Evolutionary conservation across 2,329 filamentous ascomycete genomes (phyloP).

Genomic region (Fusarium drepaniforme): DNA sequence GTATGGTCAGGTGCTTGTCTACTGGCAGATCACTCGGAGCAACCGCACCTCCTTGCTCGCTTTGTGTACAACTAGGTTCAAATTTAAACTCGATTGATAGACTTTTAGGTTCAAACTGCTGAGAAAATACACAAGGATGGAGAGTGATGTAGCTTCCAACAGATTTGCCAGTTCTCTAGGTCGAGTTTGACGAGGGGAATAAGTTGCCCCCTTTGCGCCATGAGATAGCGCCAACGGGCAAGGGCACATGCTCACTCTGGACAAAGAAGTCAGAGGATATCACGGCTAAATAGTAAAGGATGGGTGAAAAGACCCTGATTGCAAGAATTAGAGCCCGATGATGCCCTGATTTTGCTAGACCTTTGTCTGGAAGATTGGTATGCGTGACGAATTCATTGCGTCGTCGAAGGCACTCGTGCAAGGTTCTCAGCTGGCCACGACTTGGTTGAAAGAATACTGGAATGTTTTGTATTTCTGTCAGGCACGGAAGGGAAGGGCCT

Average conservation of each 20-base stretch:
- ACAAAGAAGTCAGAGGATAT: not conserved
- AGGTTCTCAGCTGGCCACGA: not conserved
- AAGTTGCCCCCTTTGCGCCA: no score
- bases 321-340: not conserved
- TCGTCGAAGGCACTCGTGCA: not conserved
- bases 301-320: not conserved
- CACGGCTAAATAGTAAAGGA: not conserved
- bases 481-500: not conserved
- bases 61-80: not conserved
- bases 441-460: not conserved
- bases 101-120: no score
- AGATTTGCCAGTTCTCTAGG: not conserved
- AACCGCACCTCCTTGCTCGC: not conserved
- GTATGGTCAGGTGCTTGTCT: not conserved
- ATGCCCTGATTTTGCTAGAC: not conserved
- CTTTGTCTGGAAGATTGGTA: not conserved
- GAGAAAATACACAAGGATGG: not conserved
- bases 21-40: not conserved
- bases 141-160: not conserved
- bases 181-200: not conserved
- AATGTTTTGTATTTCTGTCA: not conserved
- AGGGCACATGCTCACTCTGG: not conserved
- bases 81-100: not conserved
- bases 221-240: not conserved
- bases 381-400: not conserved